phyloP scores from a whole-genome alignment of 2,329 filamentous ascomycete genomes.

The Sporothrix phasma region DNA sequence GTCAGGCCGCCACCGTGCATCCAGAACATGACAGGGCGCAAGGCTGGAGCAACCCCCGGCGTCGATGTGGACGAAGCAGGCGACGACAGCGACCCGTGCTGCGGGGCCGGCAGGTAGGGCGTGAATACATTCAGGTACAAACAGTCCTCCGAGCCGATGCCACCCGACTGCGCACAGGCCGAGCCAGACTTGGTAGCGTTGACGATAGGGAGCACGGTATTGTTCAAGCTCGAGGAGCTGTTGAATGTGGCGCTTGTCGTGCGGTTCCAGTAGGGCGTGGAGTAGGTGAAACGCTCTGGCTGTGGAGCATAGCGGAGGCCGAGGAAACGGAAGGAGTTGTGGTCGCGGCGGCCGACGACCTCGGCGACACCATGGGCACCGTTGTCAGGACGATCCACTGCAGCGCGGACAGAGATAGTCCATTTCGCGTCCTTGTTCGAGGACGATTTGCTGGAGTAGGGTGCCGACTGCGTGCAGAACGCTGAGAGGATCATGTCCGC shows the following conservation, averaged over 20 bases:
- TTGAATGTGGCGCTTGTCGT: constrained; percentile 12
- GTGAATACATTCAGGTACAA: constrained; percentile 39
- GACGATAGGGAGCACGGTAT: constrained; percentile 17
- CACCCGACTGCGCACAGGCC: constrained; percentile 31
- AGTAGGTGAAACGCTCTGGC: constrained; percentile 37
- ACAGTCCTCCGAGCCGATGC: constrained; percentile 35
- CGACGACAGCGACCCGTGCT: background rate
- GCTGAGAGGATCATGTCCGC: constrained; percentile 24
- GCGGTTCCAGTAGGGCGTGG: constrained; percentile 26
- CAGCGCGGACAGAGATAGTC: constrained; percentile 30
- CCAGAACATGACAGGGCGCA: constrained; percentile 32
- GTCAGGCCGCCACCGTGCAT: constrained; percentile 47
- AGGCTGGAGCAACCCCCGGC: constrained; percentile 14
- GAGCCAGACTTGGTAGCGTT: constrained; percentile 30
- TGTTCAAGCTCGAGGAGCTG: constrained; percentile 22
- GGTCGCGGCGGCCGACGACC: constrained; percentile 34
- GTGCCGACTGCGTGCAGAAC: constrained; percentile 36
- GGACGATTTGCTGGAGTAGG: constrained; percentile 28
- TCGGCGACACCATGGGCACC: constrained; percentile 17
- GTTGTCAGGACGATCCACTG: constrained; percentile 25
- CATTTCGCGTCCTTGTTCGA: constrained; percentile 28
- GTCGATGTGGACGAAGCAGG: background rate
- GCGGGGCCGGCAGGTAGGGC: constrained; percentile 27
- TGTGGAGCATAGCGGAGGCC: constrained; percentile 38
- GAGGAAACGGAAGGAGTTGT: constrained; percentile 40